These are phyloP conservation scores for Mallotus japonicus DNA, from an alignment of 441 rosid species.

Conservation along the genomic window DNA sequence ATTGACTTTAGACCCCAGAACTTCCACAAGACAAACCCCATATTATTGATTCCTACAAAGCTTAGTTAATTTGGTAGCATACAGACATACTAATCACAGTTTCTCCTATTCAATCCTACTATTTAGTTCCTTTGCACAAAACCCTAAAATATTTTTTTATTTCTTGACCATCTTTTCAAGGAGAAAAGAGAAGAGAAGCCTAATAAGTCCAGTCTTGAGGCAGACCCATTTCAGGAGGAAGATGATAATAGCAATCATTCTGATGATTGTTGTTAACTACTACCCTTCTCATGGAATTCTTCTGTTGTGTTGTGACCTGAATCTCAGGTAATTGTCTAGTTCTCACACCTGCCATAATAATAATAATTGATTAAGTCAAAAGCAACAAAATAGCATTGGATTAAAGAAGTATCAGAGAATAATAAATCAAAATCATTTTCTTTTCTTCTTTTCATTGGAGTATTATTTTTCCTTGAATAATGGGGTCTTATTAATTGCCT, in stretches of 20 bases:
- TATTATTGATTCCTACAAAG: slow-evolving; percentile 1
- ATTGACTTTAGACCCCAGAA: background rate
- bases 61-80: slow-evolving; percentile 2
- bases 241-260: slow-evolving; percentile 38
- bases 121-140: slow-evolving; percentile 19
- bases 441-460: background rate
- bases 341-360: slow-evolving; percentile 24
- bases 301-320: slow-evolving; percentile 16
- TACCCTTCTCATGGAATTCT: slow-evolving; percentile 21
- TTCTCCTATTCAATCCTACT: background rate
- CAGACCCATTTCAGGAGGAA: slow-evolving; percentile 45
- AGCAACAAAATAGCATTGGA: background rate
- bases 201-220: slow-evolving; percentile 43
- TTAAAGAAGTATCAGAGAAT: background rate
- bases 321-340: slow-evolving; percentile 10
- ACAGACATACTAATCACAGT: slow-evolving; percentile 4
- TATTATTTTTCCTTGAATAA: background rate
- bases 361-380: background rate
- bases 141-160: slow-evolving; percentile 14
- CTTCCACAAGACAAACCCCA: background rate
- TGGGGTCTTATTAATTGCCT: background rate
- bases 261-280: slow-evolving; percentile 20
- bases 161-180: background rate
- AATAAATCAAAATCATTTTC: background rate
- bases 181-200: background rate